Base-by-base conservation (phyloP, 2,329 filamentous ascomycete species). In the Alternaria gansuensis region DNA sequence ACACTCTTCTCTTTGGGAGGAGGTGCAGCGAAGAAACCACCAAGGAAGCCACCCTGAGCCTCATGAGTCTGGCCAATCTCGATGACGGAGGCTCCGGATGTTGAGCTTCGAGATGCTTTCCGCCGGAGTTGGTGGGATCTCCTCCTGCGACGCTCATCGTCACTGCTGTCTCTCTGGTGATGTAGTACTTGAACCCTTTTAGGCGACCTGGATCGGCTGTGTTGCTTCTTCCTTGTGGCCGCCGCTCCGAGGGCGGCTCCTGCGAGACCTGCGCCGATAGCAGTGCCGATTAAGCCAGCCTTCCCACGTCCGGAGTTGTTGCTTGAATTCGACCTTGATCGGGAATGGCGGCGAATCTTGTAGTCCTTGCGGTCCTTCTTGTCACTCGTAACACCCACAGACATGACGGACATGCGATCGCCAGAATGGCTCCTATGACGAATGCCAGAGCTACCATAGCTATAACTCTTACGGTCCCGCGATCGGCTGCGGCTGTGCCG, bases 61-160 rank as follows among this genome's bases (percentile, higher is more conserved):
- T 78, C 81, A 51, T 82, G 81, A 45, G 81, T 79, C 37, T 82
- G 83, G 48, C 89, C 90, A 51, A 92, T 88, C 68, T 92, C 88
- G 53, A 91, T 77, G 55, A 88, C 82, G 2, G 87, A 89, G 14
- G 83, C 85, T 40, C 83, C 83, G 40, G 68, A 71, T 10, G 71
- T 57, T 34, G 75, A 77, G 63, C 75, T 77, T 46, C 73, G 69
- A 36, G 75, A 77, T 14, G 70, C 70, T 39, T 74, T 75, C 53
- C 62, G 70, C 36, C 67, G 65, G 8, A 71, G 57, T 31, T 71
- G 67, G 23, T 75, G 67, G 11, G 70, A 69, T 37, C 64, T 64
- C 40, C 64, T 64, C 14, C 67, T 66, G 28, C 68, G 61, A 4
- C 69, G 71, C 41, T 76, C 75, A 51, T 73, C 60, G 26, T 65